These are phyloP conservation scores for Waltiozyma sp. DNA, from an alignment of 1,139 yeast species.

Conservation along the genomic window DNA sequence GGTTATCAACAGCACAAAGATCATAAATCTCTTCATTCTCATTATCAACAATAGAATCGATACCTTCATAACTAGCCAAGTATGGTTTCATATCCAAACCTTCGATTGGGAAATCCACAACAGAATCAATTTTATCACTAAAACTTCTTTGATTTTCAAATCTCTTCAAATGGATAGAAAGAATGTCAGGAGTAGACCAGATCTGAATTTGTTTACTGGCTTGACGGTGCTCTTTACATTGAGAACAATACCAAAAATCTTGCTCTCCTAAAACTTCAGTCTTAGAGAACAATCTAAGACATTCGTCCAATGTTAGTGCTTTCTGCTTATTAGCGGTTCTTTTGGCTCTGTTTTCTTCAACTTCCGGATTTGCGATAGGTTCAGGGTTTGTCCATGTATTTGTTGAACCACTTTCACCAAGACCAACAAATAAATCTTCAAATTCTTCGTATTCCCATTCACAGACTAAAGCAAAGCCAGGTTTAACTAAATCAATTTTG, in stretches of 20 bases:
- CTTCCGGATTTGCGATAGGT: conserved; percentile 38
- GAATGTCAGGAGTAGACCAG: conserved; percentile 86
- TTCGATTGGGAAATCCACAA: conserved; percentile 79
- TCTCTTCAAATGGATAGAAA: conserved; percentile 82
- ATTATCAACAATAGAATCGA: conserved; percentile 26
- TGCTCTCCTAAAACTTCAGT: conserved; percentile 83
- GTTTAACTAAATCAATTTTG: not conserved
- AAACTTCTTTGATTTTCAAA: conserved; percentile 79
- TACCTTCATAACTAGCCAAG: conserved; percentile 23
- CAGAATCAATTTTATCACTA: conserved; percentile 80
- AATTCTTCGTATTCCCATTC: conserved; percentile 52
- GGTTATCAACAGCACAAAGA: conserved; percentile 87
- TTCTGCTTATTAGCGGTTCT: conserved; percentile 31
- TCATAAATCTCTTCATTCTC: conserved; percentile 47
- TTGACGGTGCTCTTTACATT: conserved; percentile 78
- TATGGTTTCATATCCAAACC: conserved; percentile 63
- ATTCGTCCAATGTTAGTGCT: conserved; percentile 59
- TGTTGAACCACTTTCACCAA: conserved; percentile 28
- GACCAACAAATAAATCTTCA: conserved; percentile 37
- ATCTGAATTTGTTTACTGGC: conserved; percentile 87
- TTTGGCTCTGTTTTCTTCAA: conserved; percentile 34
- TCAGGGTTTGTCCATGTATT: conserved; percentile 47
- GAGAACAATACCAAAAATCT: conserved; percentile 92
- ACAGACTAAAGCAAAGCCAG: conserved; percentile 43
- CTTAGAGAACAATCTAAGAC: conserved; percentile 63